Conservation (phyloP, 1,284 basidiomycete species). For the Ceratorhiza oryzae-sativae region DNA sequence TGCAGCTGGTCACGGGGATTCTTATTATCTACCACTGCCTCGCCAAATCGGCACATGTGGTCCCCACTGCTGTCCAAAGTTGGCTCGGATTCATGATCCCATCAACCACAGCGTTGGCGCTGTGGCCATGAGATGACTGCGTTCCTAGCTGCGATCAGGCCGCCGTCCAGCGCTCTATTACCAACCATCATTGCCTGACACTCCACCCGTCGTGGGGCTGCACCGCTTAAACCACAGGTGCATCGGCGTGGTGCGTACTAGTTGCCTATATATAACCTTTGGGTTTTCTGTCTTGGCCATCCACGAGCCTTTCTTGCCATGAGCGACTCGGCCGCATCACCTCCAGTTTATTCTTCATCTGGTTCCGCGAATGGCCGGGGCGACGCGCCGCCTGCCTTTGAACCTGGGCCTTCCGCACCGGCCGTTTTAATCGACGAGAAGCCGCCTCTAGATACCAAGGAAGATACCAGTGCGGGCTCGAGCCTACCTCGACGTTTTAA, state of each 20-base stretch:
- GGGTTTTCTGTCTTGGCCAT: background rate
- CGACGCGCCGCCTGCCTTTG: constrained; percentile 20
- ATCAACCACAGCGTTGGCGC: background rate
- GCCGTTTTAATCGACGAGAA: background rate
- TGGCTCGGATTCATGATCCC: background rate
- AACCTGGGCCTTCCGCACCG: constrained; percentile 7
- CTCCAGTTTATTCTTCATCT: constrained; percentile 4
- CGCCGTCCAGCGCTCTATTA: background rate
- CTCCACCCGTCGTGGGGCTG: background rate
- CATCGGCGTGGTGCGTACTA: background rate
- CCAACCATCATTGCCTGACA: too few relatives aligned
- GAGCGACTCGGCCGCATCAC: constrained; percentile 1
- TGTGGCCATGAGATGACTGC: background rate
- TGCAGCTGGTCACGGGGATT: background rate
- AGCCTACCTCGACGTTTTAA: background rate
- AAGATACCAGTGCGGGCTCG: background rate
- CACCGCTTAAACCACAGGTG: background rate
- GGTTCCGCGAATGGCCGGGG: background rate
- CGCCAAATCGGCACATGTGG: background rate
- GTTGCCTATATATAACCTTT: background rate
- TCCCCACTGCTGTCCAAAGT: background rate
- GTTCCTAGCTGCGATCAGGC: background rate
- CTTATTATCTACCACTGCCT: background rate
- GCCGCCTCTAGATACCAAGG: background rate
- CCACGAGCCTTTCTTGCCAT: background rate